Evolutionary conservation across 1,284 basidiomycete genomes (phyloP), one percentile per base, ranked within the genome.

Genomic region (Boletellus dicymbophilus): DNA sequence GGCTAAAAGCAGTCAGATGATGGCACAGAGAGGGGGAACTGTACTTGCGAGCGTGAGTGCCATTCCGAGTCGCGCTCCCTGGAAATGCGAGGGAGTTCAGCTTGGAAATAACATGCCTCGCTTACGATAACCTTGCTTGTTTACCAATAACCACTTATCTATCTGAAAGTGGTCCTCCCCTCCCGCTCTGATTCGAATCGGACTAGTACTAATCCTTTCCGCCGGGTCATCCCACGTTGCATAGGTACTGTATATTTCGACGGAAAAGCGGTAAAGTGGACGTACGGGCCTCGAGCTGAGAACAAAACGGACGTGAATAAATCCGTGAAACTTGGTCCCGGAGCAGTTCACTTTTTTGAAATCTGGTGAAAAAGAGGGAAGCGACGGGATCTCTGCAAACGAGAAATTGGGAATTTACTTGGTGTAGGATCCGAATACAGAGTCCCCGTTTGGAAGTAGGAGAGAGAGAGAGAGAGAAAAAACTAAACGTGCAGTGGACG

Each of bases 51-150:
- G 81, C 0, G 85, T 89, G n/a, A 90, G 73, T 0, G 88, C 85
- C 76, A 90, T 82, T 2, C 88, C 87, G 3, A 90, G 72, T 68
- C 90, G 88, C 4, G 90, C 88, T 38, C 88, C 76, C 84, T 86
- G 56, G 10, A 16, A 37, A 18, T 15, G 20, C 27, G 31, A 56
- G 10, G 16, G 48, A 11, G 33, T 30, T 4, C 22, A 2, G 39
- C n/a, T n/a, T n/a, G n/a, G n/a, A n/a, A n/a, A n/a, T n/a, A n/a
- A n/a, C n/a, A n/a, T n/a, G n/a, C n/a, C n/a, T n/a, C n/a, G n/a
- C n/a, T n/a, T n/a, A n/a, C n/a, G n/a, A n/a, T 16, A 11, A 26
- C 18, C 20, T 51, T 88, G 85, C 59, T 88, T 88, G 51, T 78
- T 81, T 13, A 76, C 67, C 56, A 88, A 89, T 3, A 81, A 44